Evolutionary conservation across 164 flowering plant genomes (phyloP).

Genomic region (Nymphaea thermarum): DNA sequence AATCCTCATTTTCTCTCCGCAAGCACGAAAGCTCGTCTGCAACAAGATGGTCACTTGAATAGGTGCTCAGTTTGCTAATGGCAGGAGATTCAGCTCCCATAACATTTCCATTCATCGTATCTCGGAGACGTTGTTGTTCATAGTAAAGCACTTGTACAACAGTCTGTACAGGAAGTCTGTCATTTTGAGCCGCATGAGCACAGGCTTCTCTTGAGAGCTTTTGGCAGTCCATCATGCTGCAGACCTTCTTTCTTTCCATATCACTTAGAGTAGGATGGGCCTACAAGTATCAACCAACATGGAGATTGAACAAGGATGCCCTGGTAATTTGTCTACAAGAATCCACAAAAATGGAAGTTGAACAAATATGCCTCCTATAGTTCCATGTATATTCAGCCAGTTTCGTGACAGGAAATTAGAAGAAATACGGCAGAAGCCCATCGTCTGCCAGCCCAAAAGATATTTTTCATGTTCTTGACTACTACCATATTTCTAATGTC

Average conservation of each 20-base stretch:
- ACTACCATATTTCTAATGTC: no score
- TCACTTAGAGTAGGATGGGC: constrained; percentile 79
- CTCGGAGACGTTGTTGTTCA: constrained; percentile 88
- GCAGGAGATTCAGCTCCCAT: constrained; percentile 15
- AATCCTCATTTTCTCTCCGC: constrained; percentile 60
- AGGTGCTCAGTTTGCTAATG: constrained; percentile 16
- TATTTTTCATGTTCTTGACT: no score
- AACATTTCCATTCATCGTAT: constrained; percentile 31
- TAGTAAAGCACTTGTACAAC: constrained; percentile 94
- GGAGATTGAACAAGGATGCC: background rate
- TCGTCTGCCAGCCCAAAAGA: no score
- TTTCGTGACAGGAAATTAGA: background rate
- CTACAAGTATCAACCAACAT: constrained; percentile 19
- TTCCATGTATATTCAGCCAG: background rate
- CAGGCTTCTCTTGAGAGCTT: constrained; percentile 87
- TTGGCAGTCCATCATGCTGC: constrained; percentile 94
- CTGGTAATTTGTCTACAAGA: no score
- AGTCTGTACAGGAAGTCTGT: constrained; percentile 84
- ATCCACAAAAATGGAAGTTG: background rate
- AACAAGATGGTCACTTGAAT: constrained; percentile 21
- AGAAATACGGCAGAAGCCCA: background rate
- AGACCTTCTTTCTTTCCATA: constrained; percentile 77
- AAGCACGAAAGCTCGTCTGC: constrained; percentile 41
- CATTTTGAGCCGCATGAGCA: constrained; percentile 95
- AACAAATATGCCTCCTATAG: background rate